These are phyloP conservation scores for Secale cereale DNA, from an alignment of 176 grass and related monocot genomes.

Conservation along the genomic window DNA sequence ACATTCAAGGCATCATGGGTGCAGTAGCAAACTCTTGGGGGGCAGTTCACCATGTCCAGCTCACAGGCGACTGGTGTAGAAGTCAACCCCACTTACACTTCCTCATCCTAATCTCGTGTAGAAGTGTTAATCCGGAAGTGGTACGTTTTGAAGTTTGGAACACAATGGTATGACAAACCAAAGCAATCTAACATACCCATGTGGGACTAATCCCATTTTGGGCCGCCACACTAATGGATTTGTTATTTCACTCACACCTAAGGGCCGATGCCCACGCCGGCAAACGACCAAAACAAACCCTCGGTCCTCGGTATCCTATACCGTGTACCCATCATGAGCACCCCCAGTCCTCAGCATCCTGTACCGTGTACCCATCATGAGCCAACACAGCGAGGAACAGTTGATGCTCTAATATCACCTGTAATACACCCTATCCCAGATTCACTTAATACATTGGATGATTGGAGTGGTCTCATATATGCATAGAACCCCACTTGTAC, in stretches of 20 bases:
- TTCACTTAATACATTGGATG: background rate
- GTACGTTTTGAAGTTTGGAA: background rate
- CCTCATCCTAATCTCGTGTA: background rate
- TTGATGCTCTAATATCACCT: background rate
- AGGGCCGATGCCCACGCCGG: background rate
- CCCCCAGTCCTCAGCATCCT: background rate
- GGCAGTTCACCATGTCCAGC: background rate
- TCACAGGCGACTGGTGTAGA: background rate
- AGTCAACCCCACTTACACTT: background rate
- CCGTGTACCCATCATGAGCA: background rate
- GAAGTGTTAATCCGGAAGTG: too few species aligned
- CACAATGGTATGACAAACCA: background rate
- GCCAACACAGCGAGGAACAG: background rate
- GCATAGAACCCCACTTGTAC: background rate
- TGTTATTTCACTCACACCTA: background rate
- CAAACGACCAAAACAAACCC: background rate
- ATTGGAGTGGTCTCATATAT: background rate
- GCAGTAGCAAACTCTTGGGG: background rate
- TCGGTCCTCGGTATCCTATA: background rate
- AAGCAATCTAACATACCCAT: background rate
- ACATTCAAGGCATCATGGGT: background rate
- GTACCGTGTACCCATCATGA: background rate
- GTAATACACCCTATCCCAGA: background rate
- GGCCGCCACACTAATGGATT: background rate
- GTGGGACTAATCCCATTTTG: background rate